Conservation (phyloP, 805 yeast genomes). For the Ogataea trehaloabstinens region DNA sequence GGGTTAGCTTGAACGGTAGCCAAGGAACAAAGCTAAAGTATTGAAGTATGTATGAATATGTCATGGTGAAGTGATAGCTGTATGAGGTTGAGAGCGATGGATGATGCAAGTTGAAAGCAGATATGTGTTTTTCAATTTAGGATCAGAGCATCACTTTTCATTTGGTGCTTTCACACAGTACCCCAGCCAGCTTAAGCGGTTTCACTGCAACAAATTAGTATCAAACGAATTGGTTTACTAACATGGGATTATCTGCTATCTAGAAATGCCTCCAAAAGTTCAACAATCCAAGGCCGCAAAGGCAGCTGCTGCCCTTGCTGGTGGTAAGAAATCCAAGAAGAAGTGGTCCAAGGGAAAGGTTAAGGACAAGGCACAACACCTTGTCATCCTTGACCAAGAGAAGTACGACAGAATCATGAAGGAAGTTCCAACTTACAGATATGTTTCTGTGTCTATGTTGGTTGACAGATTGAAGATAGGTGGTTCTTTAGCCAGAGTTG, state of each 20-base stretch:
- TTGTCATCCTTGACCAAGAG: constrained; percentile 95
- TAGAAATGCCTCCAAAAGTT: constrained; percentile 96
- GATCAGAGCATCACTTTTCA: no score
- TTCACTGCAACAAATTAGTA: no score
- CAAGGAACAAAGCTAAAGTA: constrained; percentile 1
- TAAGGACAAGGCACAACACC: constrained; percentile 99
- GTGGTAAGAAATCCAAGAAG: constrained; percentile 99
- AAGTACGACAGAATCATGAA: constrained; percentile 98
- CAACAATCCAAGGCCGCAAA: constrained; percentile 99
- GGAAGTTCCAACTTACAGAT: constrained; percentile 99
- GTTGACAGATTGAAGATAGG: constrained; percentile 99
- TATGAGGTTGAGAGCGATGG: no score
- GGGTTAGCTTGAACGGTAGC: no score
- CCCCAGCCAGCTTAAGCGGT: no score
- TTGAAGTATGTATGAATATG: constrained; percentile 1
- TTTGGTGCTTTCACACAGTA: no score
- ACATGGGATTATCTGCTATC: constrained; percentile 1
- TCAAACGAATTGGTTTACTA: neutral
- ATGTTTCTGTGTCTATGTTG: constrained; percentile 94
- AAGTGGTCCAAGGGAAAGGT: constrained; percentile 99
- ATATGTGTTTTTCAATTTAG: no score
- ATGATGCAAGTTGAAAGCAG: no score
- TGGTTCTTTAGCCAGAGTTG: constrained; percentile 99
- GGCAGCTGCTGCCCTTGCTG: constrained; percentile 99
- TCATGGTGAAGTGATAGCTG: no score